Evolutionary conservation across 768 basidiomycete species (phyloP), one percentile per base, ranked within the genome.

Genomic region (Leccinum incarnatum): DNA sequence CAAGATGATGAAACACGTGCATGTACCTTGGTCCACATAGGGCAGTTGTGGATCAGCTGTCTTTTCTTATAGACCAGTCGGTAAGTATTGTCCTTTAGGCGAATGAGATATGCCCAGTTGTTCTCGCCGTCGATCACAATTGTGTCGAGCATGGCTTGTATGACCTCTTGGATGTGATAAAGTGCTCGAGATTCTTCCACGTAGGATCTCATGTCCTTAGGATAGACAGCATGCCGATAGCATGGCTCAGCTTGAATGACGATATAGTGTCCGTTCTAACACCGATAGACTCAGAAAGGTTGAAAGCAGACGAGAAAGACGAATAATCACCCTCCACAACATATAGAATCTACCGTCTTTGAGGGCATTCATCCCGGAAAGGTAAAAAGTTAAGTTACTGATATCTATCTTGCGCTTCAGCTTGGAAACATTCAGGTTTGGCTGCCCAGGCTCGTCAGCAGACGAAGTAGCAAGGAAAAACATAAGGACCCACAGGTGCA

Each of bases 51-150:
- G 10, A 74, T 25, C 29, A 64, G 53, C 29, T 25, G 61, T 27
- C 66, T 72, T 46, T 67, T 66, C 50, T 17, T 60, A 52, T 73
- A 74, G n/a, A 64, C 60, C 48, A 75, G 53, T 15, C 65, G 65
- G 40, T 72, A 71, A 3, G 37, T 61, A 14, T 56, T 56, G 45
- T 70, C 63, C 59, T 72, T 75, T 45, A 64, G 56, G 19, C 70
- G 72, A 15, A 73, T 61, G 17, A 73, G 62, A 65, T 75, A 55
- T 48, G 74, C 74, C 70, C 71, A 74, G 49, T 74, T 75, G 10
- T 69, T 60, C 57, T 73, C 65, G 25, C 69, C 61, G 6, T 74
- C 72, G 12, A 74, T 60, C 5, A 62, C 61, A 51, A 73, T 67
- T 4, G 50, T 58, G 23, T 75, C 73, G 5, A 75, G 57, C 72